Percentiles rank a stretch among this genome's conserved stretches.
Evolutionary conservation across 129 eudicot genomes (phyloP).

Genomic region (Helichrysum umbraculigerum): DNA sequence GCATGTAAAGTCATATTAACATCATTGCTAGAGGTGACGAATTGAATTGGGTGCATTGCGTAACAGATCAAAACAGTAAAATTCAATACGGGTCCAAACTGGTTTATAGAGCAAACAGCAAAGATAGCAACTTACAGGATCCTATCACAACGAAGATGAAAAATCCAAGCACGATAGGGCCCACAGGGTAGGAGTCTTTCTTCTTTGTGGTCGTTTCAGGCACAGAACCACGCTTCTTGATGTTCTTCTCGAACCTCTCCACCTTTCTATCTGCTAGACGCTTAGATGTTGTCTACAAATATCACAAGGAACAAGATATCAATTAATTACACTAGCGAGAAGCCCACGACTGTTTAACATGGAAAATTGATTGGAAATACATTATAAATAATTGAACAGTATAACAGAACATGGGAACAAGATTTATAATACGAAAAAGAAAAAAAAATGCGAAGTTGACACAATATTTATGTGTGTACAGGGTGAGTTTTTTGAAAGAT

Average conservation of each 20-base stretch:
- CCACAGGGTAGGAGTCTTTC: slow-evolving; percentile 52
- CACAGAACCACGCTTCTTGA: slow-evolving; percentile 50
- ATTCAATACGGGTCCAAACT: neutral
- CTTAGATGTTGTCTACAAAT: slow-evolving; percentile 45
- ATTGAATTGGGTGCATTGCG: too few species aligned
- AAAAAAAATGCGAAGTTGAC: neutral
- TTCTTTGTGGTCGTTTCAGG: slow-evolving; percentile 49
- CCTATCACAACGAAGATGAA: slow-evolving; percentile 61
- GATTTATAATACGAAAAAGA: neutral
- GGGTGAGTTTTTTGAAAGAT: too few species aligned
- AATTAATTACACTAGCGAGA: neutral
- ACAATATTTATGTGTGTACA: neutral
- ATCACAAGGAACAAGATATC: neutral
- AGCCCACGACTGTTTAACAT: neutral
- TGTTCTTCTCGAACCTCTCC: slow-evolving; percentile 61
- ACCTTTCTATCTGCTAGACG: slow-evolving; percentile 60
- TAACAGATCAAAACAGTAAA: too few species aligned
- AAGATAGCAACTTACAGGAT: slow-evolving; percentile 50
- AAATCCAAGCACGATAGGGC: slow-evolving; percentile 53
- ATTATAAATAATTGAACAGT: neutral
- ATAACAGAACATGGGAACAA: neutral
- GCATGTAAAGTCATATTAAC: too few species aligned
- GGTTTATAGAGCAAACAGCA: neutral
- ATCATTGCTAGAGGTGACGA: too few species aligned
- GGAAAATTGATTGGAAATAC: neutral